phyloP scores from a whole-genome alignment of 768 basidiomycete species.

The Ramaria sp. region DNA sequence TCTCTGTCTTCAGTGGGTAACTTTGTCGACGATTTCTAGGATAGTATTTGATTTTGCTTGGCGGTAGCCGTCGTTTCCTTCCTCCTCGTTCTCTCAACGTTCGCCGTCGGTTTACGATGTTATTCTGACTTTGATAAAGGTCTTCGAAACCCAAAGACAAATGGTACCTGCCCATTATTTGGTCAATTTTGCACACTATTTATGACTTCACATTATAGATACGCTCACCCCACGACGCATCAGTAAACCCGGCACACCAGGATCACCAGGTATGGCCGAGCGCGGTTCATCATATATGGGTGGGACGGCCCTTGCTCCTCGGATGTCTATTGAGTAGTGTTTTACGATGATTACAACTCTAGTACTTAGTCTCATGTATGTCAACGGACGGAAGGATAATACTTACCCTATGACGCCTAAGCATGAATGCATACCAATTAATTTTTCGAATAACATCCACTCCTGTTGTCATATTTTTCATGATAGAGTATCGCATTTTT shows the following conservation, averaged over 20 bases:
- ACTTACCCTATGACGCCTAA: background rate
- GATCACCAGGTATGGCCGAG: constrained; percentile 34
- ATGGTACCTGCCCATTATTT: constrained; percentile 40
- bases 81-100: constrained; percentile 61
- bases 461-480: background rate
- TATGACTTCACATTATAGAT: background rate
- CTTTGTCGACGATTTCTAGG: background rate
- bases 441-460: background rate
- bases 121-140: constrained; percentile 78
- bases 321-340: constrained; percentile 66
- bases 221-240: background rate
- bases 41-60: background rate
- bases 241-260: constrained; percentile 19
- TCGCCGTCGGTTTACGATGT: constrained; percentile 67
- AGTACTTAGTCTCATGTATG: background rate
- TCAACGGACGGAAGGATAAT: background rate
- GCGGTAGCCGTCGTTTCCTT: constrained; percentile 64
- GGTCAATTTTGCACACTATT: background rate
- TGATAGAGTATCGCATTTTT: no score
- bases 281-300: constrained; percentile 33
- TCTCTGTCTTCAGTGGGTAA: constrained; percentile 69
- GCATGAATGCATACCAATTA: background rate
- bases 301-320: constrained; percentile 44
- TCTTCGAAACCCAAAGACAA: constrained; percentile 58
- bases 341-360: background rate